Base-by-base conservation (phyloP, 1,284 basidiomycete species). In the Ceratobasidium papillatum region DNA sequence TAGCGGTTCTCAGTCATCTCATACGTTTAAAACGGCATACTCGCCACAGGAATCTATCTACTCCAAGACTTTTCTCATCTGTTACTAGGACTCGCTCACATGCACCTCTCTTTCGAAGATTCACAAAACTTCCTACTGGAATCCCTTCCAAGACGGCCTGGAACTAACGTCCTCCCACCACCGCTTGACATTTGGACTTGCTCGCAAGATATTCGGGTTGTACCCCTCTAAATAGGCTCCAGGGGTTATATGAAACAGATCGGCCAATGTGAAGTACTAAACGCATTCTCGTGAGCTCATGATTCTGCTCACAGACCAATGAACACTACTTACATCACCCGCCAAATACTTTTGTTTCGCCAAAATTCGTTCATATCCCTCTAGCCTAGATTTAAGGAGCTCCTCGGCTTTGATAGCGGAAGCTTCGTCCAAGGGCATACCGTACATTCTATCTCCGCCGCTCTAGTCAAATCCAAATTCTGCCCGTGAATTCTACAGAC, bases 231-330 rank as follows among this genome's bases (percentile, higher is more conserved):
- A 72, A 36, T 80, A 71, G 0, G 77, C 22, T 1, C 84, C 87
- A 73, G 84, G 84, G 0, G 88, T 84, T 25, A 89, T 78, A 78
- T 89, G 87, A 80, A 84, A 84, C 7, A 89, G 81, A 79, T 89
- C 88, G 7, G 84, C 86, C 5, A 89, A 79, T 2, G 87, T 87
- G 63, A 82, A 61, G 38, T 79, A 51, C 75, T 76, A 47, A 17
- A 51, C 7, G 45, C 8, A 9, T 4, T 47, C 45, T 3, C 4
- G 8, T 17, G 38, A 41, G 38, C 38, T 41, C 38, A 41, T 7
- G 38, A 54, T 4, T 54, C 17, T 19, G 52, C 34, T 27, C 19
- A 27, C 22, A 43, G 34, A 14, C 54, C 11, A 41, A 52, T 0
- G 22, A 45, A 9, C 49, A 25, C 22, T 25, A 81, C 83, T 71